Percentiles rank a stretch among this genome's conserved stretches.
Conservation (phyloP, 257 asterid species). For the Capsicum rhomboideum region DNA sequence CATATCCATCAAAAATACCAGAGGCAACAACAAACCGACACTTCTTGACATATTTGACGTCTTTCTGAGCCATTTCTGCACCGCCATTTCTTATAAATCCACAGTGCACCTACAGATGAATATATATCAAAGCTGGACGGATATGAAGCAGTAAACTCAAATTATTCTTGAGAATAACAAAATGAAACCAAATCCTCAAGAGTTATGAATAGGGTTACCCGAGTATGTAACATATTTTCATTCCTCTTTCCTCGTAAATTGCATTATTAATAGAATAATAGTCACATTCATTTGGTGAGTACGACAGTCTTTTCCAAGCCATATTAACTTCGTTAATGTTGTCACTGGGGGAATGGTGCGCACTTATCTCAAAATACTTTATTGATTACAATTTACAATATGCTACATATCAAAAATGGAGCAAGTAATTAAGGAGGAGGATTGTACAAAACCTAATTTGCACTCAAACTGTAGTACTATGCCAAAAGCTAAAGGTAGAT, state of each 20-base stretch:
- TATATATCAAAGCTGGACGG: not conserved
- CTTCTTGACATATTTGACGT: constrained; percentile 55
- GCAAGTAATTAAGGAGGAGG: not conserved
- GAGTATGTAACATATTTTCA: not conserved
- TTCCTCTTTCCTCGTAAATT: not conserved
- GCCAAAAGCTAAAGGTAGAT: not conserved
- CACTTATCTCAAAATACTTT: not conserved
- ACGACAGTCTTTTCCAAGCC: not conserved
- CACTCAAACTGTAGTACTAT: not conserved
- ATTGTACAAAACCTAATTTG: not conserved
- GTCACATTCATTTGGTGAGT: not conserved
- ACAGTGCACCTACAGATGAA: constrained; percentile 73
- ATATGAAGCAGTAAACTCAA: not conserved
- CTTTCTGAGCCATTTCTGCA: constrained; percentile 72
- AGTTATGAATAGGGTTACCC: not conserved
- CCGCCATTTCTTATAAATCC: constrained; percentile 91
- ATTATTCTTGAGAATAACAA: not conserved
- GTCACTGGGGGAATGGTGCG: not conserved
- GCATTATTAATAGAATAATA: not conserved
- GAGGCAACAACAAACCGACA: constrained; percentile 91
- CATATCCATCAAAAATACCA: constrained; percentile 95
- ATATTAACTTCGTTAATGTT: not conserved
- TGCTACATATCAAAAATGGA: not conserved
- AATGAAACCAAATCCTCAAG: not conserved
- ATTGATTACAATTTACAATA: not conserved